phyloP scores from a whole-genome alignment of 768 basidiomycete genomes.

The Mycena polygramma region DNA sequence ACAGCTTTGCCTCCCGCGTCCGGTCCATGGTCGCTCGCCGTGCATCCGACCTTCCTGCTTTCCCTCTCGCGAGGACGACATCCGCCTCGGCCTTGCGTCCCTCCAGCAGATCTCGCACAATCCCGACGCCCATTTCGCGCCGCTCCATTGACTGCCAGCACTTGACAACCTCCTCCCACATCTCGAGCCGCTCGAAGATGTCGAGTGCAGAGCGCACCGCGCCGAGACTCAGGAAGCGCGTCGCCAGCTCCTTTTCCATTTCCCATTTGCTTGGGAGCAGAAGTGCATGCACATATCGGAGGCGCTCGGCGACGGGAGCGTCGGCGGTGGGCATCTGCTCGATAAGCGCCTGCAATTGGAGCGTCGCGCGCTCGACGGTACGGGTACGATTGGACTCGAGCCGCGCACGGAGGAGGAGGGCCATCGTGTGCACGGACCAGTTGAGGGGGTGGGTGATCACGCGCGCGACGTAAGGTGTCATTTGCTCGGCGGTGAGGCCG shows the following conservation, averaged over 20 bases:
- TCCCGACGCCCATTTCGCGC: constrained; percentile 79
- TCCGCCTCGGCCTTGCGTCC: constrained; percentile 90
- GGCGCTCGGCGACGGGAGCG: constrained; percentile 77
- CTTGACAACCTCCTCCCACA: constrained; percentile 97
- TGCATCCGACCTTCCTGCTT: constrained; percentile 55
- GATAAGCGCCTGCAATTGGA: constrained; percentile 95
- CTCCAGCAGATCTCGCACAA: constrained; percentile 89
- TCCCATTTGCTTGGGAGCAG: constrained; percentile 94
- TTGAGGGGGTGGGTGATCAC: constrained; percentile 92
- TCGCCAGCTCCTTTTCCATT: constrained; percentile 90
- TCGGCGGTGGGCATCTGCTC: constrained; percentile 97
- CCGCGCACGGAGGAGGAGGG: constrained; percentile 91
- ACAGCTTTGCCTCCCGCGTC: constrained; percentile 88
- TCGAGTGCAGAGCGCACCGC: constrained; percentile 92
- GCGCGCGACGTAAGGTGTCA: constrained; percentile 91
- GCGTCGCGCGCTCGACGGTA: constrained; percentile 91
- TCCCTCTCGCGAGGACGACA: constrained; percentile 71
- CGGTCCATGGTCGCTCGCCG: constrained; percentile 66
- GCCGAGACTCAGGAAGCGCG: constrained; percentile 86
- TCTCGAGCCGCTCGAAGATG: constrained; percentile 94
- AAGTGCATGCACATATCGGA: constrained; percentile 85
- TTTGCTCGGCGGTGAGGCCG: constrained; percentile 92
- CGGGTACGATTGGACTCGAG: constrained; percentile 90
- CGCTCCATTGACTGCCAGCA: constrained; percentile 89
- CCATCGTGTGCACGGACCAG: constrained; percentile 98